A percentile compares a stretch with the other conserved stretches of the same genome.
phyloP scores from a whole-genome alignment of 176 grass and related monocot species.

The Hsuehochloa calcarea region DNA sequence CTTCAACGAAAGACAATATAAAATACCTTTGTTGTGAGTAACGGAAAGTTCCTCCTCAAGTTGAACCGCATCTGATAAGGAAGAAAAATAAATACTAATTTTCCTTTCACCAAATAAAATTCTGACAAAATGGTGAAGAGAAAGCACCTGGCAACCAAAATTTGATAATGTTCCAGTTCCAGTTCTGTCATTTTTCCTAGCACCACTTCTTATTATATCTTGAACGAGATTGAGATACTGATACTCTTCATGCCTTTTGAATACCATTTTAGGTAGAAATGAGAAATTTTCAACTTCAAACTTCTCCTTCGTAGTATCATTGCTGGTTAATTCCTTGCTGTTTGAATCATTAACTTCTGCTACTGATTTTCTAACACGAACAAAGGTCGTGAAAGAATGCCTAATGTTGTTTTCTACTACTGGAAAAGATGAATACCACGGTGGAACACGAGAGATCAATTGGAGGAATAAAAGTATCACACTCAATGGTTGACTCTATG shows the following conservation, averaged over 20 bases:
- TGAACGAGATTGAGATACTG: constrained; percentile 75
- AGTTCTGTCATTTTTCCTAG: constrained; percentile 73
- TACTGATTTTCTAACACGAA: constrained; percentile 48
- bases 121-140: neutral
- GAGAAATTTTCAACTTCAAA: constrained; percentile 67
- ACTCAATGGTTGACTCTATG: constrained; percentile 59
- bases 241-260: constrained; percentile 75
- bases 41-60: constrained; percentile 74
- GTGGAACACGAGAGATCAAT: constrained; percentile 69
- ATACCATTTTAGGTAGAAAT: constrained; percentile 76
- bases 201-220: constrained; percentile 69
- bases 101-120: constrained; percentile 16
- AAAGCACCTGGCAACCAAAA: constrained; percentile 85
- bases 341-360: constrained; percentile 35
- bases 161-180: constrained; percentile 90
- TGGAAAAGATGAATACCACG: constrained; percentile 86
- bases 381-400: constrained; percentile 72
- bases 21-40: constrained; percentile 82
- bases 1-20: neutral
- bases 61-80: constrained; percentile 78
- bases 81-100: constrained; percentile 23
- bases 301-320: constrained; percentile 43
- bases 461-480: constrained; percentile 72
- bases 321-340: constrained; percentile 28
- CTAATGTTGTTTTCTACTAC: constrained; percentile 64